phyloP scores from a whole-genome alignment of 129 eudicot genomes.

The Flaveria sonorensis region DNA sequence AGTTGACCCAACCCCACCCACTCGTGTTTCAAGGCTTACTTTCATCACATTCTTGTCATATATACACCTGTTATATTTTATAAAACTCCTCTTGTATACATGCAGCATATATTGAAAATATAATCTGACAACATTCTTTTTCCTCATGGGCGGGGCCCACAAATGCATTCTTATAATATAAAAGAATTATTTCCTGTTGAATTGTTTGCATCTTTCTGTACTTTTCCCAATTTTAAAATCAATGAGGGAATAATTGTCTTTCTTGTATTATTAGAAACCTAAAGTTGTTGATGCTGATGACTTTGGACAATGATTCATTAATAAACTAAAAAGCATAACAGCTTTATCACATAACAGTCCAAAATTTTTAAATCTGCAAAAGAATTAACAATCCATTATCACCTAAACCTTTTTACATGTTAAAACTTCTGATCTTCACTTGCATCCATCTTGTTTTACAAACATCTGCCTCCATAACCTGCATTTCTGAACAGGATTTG shows the following conservation, averaged over 20 bases:
- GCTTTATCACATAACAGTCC: slow-evolving; percentile 34
- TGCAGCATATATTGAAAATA: slow-evolving; percentile 20
- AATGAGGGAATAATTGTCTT: slow-evolving; percentile 39
- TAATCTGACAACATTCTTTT: slow-evolving; percentile 38
- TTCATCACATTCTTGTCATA: slow-evolving; percentile 13
- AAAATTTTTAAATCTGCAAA: slow-evolving; percentile 23
- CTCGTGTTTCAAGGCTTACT: not conserved
- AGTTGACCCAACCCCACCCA: not conserved
- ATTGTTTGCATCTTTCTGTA: slow-evolving; percentile 32
- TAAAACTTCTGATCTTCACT: not conserved
- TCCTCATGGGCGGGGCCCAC: slow-evolving; percentile 37
- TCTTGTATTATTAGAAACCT: slow-evolving; percentile 28
- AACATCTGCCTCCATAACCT: slow-evolving; percentile 83
- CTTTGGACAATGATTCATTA: slow-evolving; percentile 25
- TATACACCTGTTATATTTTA: slow-evolving; percentile 18
- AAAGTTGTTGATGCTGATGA: slow-evolving; percentile 20
- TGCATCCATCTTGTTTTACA: slow-evolving; percentile 42
- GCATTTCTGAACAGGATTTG: slow-evolving; percentile 74
- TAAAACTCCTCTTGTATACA: slow-evolving; percentile 10
- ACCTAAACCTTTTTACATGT: slow-evolving; percentile 23
- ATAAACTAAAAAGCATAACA: slow-evolving; percentile 34
- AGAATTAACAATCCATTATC: slow-evolving; percentile 24
- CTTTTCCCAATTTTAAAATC: slow-evolving; percentile 19
- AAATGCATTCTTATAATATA: slow-evolving; percentile 5
- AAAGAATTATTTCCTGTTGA: slow-evolving; percentile 25